A percentile compares a stretch with the other conserved stretches of the same genome.
These are phyloP conservation scores for Leccinum longicurvipes DNA, from an alignment of 768 basidiomycete species.

Conservation along the genomic window DNA sequence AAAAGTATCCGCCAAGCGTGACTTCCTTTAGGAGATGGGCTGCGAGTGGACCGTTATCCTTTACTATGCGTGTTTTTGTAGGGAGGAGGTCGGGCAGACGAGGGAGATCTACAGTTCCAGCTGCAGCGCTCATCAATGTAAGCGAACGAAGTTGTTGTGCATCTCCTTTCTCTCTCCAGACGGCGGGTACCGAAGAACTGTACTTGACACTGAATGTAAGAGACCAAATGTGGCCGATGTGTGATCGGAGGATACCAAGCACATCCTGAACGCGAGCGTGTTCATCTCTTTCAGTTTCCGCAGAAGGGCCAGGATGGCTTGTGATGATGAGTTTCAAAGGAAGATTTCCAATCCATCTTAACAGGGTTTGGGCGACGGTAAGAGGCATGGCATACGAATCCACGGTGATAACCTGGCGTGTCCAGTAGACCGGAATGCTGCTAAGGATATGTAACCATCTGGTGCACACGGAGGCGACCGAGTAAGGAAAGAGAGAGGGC, in stretches of 20 bases:
- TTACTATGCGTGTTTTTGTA: background rate
- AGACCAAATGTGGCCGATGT: background rate
- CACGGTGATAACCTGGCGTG: slow-evolving; percentile 15
- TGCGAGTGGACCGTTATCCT: too few species aligned
- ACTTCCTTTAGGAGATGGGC: background rate
- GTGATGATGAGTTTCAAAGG: slow-evolving; percentile 5
- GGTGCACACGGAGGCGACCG: slow-evolving; percentile 14
- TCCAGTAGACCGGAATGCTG: slow-evolving; percentile 15
- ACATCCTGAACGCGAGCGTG: background rate
- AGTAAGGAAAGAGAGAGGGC: slow-evolving; percentile 6
- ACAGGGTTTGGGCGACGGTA: background rate
- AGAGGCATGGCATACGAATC: slow-evolving; percentile 5
- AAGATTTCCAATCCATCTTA: background rate
- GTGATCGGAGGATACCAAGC: slow-evolving; percentile 1
- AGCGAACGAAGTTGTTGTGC: background rate
- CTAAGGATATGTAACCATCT: slow-evolving; percentile 15
- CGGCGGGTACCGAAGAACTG: background rate
- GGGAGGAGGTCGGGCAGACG: background rate
- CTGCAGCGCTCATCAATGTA: background rate
- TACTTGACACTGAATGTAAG: slow-evolving; percentile 1
- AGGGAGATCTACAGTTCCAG: background rate
- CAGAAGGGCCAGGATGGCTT: background rate
- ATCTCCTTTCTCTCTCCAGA: slow-evolving; percentile 8
- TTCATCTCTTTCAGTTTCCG: background rate
- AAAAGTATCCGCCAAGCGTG: background rate